Base-by-base conservation (phyloP, 2,329 filamentous ascomycete genomes). In the Diaporthe velutina region DNA sequence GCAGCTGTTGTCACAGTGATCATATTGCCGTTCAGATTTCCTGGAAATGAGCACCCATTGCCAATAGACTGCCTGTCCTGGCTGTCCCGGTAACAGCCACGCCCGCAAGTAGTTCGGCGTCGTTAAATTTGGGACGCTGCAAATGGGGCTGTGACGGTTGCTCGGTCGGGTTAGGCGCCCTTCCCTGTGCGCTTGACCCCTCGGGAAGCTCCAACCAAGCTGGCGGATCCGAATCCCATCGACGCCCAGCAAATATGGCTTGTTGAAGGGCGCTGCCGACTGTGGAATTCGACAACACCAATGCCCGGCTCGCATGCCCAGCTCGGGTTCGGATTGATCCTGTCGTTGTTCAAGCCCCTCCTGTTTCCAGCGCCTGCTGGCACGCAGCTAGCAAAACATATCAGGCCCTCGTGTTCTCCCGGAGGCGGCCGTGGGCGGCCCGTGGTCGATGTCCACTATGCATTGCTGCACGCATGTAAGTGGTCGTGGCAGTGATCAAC, bases 11-110 rank as follows among this genome's bases (percentile, higher is more conserved):
- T 68, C 64, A 68, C 64, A 68, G 48, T 40, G 48, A 64, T 30
- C 33, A 45, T 28, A 25, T 33, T 67, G 35, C 64, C n/a, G 45
- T 28, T 28, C 64, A 28, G 45, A 30, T 22, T 67, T 25, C 61
- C 61, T 52, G 64, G 64, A 68, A 68, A 68, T 68, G 64, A 68
- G 48, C n/a, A 40, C 48, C 33, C 28, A 68, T 68, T 54, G 64
- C 33, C 50, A 54, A 40, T 68, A 68, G 64, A 40, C 64, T 28
- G 64, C 30, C 64, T 68, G 64, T 68, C 64, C 64, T 38, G 35
- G 64, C 64, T 68, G 64, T 54, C 64, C 64, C 64, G 48, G 48
- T 40, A 68, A 68, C 45, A 68, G 64, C 64, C 64, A 68, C 64
- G 33, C 64, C 45, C 33, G 48, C 48, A 54, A 13, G 64, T 22